Base-by-base conservation (phyloP, 1,284 basidiomycete genomes). In the Apiotrichum porosum region DNA sequence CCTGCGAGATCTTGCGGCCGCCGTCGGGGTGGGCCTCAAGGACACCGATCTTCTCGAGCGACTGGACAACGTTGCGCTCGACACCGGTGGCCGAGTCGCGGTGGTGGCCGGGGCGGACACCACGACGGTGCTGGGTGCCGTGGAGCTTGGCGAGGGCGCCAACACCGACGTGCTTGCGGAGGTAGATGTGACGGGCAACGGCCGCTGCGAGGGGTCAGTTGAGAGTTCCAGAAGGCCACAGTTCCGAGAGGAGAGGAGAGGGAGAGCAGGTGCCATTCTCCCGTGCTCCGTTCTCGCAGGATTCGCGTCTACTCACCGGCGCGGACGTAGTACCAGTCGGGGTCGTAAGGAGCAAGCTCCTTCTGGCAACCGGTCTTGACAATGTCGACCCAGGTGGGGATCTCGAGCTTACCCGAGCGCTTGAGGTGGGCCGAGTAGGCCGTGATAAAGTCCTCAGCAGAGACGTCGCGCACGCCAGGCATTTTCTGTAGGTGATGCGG, bases 261-360 rank as follows among this genome's bases (percentile, higher is more conserved):
- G 19, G 30, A 28, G 37, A 12, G 10, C 3, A 37, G n/a, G n/a
- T n/a, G n/a, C n/a, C n/a, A n/a, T n/a, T n/a, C n/a, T n/a, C n/a
- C n/a, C n/a, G n/a, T n/a, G n/a, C n/a, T n/a, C n/a, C n/a, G n/a
- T n/a, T n/a, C n/a, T n/a, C n/a, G n/a, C n/a, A n/a, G n/a, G n/a
- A n/a, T 36, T 26, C n/a, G 22, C 19, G 9, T 30, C 17, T 24
- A 76, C 83, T 69, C 69, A 93, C 92, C 92, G 76, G 93, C 88
- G 67, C 94, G 91, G 72, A 95, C 81, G 79, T 98, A 98, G 83
- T 85, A 99, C 94, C 94, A 99, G 78, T 98, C 95, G 44, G 90
- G 88, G 78, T 98, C 92, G 79, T 97, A 97, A 51, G 94, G 94
- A 47, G 93, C 93, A 60, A 94, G 89, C 80, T 99, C 94, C 80